Evolutionary conservation across 148 eudicot genomes (phyloP).

Genomic region (Limonium bicolor): DNA sequence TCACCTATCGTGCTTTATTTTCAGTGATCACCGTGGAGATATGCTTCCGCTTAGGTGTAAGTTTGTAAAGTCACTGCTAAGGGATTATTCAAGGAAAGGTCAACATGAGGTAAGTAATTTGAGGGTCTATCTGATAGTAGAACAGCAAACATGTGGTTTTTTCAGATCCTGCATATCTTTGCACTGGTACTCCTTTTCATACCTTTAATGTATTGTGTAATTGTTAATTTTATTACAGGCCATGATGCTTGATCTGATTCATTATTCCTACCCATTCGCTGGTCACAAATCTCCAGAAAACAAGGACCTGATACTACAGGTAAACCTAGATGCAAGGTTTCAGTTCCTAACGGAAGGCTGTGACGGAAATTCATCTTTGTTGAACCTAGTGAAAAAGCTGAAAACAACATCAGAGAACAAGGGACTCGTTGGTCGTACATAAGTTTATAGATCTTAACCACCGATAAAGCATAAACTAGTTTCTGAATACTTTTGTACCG

Average conservation of each 20-base stretch:
- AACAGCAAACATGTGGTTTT: neutral
- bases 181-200: neutral
- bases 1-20: slow-evolving; percentile 67
- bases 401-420: slow-evolving; percentile 14
- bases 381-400: slow-evolving; percentile 37
- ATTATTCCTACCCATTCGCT: slow-evolving; percentile 6
- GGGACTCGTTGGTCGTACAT: no score
- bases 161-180: neutral
- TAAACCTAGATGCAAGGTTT: slow-evolving; percentile 19
- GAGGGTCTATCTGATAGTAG: neutral
- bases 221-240: slow-evolving; percentile 17
- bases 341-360: slow-evolving; percentile 33
- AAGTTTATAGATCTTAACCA: no score
- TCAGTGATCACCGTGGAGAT: slow-evolving; percentile 17
- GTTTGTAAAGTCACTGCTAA: slow-evolving; percentile 52
- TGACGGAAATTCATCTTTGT: slow-evolving; percentile 45
- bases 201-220: neutral
- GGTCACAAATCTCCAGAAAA: slow-evolving; percentile 1
- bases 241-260: slow-evolving; percentile 40
- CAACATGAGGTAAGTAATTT: slow-evolving; percentile 53
- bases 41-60: slow-evolving; percentile 40
- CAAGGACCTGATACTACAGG: slow-evolving; percentile 1
- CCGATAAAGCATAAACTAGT: no score
- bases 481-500: no score
- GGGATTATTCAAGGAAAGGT: slow-evolving; percentile 55